Base-by-base conservation (phyloP, 2,329 filamentous ascomycete species). In the Zymoseptoria brevis region DNA sequence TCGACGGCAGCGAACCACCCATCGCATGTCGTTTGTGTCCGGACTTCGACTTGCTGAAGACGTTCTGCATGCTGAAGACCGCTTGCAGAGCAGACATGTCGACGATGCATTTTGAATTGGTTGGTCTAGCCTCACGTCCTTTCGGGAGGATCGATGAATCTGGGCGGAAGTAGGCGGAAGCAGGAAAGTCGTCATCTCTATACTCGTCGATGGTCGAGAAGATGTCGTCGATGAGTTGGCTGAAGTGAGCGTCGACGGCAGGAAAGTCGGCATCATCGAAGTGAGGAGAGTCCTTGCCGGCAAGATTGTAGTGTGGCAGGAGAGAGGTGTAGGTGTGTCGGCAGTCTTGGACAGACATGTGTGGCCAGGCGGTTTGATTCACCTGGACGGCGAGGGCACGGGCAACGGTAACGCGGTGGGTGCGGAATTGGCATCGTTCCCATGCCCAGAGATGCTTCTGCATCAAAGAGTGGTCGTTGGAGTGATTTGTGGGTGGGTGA, bases 361-460 rank as follows among this genome's bases (percentile, higher is more conserved):
- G 62, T 5, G 58, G 52, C 19, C 55, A 54, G 19, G 57, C 57
- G 26, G 57, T 57, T 19, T 54, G 49, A 19, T 57, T 60, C 9
- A 65, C 53, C 11, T 56, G 61, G 22, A 63, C 57, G 7, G 63
- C 62, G 3, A 66, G 54, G 11, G 65, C 45, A 8, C 61, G 50
- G 2, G 64, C 64, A 21, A 66, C 60, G 22, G 60, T 57, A 11
- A 60, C 58, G 16, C 64, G 60, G 21, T 66, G 63, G 8, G 57
- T 58, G 8, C 62, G 60, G 4, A 65, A 54, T 51, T 66, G 64
- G 50, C 58, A 59, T 0, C 62, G 60, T 50, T 66, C 64, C 64
- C 64, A 66, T 2, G 62, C 56, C 64, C 64, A 66, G 22, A 66
- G 60, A 35, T 66, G 64, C 29, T 58, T 62, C 45, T 64, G 61